These are phyloP conservation scores for Naganishia vaughanmartiniae DNA, from an alignment of 768 basidiomycete genomes.

Conservation along the genomic window DNA sequence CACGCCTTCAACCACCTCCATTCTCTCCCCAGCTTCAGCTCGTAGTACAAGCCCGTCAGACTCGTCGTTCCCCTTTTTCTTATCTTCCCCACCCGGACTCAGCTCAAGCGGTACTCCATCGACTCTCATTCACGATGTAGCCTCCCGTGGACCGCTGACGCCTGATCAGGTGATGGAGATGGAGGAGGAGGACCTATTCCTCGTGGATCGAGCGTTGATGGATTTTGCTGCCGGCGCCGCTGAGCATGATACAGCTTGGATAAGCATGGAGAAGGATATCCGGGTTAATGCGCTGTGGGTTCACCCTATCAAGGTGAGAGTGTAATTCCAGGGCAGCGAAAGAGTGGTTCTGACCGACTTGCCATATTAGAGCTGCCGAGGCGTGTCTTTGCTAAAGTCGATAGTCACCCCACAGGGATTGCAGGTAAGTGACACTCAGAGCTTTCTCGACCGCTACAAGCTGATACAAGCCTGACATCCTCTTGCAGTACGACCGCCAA, in stretches of 20 bases:
- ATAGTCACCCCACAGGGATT: slow-evolving; percentile 26
- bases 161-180: slow-evolving; percentile 8
- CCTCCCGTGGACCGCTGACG: background rate
- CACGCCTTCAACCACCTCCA: background rate
- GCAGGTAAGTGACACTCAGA: slow-evolving; percentile 1
- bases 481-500: slow-evolving; percentile 21
- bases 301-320: slow-evolving; percentile 31
- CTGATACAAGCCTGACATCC: background rate
- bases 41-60: background rate
- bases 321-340: background rate
- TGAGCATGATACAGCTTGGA: background rate
- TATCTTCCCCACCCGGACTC: slow-evolving; percentile 8
- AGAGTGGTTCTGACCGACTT: background rate
- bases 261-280: slow-evolving; percentile 24
- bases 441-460: background rate
- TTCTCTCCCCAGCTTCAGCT: background rate
- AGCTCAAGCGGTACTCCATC: background rate
- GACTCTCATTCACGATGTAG: background rate
- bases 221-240: background rate
- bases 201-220: slow-evolving; percentile 16
- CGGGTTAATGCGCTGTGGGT: slow-evolving; percentile 24
- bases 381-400: slow-evolving; percentile 10
- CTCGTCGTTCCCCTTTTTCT: slow-evolving; percentile 13
- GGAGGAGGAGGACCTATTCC: slow-evolving; percentile 9
- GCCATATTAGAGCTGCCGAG: slow-evolving; percentile 24